Conservation (phyloP, 139 green algal genomes). For the Coelastrella sp. region DNA sequence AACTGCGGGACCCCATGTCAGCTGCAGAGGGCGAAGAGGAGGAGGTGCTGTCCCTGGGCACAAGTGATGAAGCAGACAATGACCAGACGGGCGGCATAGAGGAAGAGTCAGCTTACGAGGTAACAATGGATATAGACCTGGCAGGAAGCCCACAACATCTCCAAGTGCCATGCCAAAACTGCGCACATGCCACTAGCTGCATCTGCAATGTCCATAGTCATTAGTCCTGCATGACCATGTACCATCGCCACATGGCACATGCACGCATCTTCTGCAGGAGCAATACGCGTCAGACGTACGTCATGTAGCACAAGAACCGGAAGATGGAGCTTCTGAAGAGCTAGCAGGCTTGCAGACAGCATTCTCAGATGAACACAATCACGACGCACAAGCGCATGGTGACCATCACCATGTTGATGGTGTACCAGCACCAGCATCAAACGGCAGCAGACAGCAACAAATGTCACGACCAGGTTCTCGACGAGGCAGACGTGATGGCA, state of each 20-base stretch:
- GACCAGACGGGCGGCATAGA: neutral
- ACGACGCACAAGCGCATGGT: neutral
- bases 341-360: neutral
- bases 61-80: neutral
- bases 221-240: neutral
- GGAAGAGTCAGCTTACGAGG: neutral
- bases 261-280: neutral
- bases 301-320: neutral
- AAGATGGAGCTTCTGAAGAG: neutral
- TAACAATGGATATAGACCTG: neutral
- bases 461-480: neutral
- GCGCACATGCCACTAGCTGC: neutral
- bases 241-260: neutral
- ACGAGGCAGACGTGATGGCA: neutral
- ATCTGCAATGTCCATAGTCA: neutral
- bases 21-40: neutral
- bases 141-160: neutral
- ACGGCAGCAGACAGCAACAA: neutral
- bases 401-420: too few species aligned
- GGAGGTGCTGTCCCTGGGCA: slow-evolving; percentile 10
- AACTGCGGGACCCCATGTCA: too few species aligned
- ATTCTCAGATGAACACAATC: neutral
- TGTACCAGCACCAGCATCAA: neutral
- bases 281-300: neutral
- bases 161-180: too few species aligned